phyloP scores from a whole-genome alignment of 441 rosid genomes.

The Hura crepitans region DNA sequence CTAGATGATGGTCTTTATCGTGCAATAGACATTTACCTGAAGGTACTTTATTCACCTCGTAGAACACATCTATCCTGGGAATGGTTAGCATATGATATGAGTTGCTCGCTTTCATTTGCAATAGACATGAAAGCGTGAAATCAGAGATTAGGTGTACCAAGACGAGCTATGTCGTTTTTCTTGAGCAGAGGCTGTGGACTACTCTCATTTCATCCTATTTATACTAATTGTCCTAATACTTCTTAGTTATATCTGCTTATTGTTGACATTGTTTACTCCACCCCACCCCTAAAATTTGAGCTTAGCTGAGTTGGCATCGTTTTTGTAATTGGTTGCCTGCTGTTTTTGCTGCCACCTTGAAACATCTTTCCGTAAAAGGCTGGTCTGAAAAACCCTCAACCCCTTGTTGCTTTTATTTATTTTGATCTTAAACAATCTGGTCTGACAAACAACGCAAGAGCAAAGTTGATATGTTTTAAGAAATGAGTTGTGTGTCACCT shows the following conservation, averaged over 20 bases:
- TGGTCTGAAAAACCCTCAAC: neutral
- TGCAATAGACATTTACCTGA: conserved; percentile 83
- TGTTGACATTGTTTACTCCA: neutral
- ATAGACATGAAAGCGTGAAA: neutral
- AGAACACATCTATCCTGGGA: neutral
- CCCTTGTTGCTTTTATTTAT: neutral
- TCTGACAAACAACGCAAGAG: no score
- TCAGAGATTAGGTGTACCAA: neutral
- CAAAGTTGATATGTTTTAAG: no score
- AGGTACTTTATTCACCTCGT: conserved; percentile 47
- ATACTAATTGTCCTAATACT: neutral
- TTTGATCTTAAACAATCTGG: neutral
- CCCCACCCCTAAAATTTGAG: neutral
- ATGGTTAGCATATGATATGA: conserved; percentile 8
- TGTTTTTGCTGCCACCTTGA: neutral
- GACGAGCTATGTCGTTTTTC: neutral
- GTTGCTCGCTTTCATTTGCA: conserved; percentile 18
- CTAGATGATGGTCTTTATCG: conserved; percentile 95
- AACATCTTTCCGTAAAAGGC: neutral
- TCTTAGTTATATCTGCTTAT: neutral
- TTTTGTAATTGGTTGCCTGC: neutral
- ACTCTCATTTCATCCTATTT: no score
- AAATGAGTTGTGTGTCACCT: neutral
- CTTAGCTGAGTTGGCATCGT: neutral
- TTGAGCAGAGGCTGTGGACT: neutral